Conservation (phyloP, 441 rosid species). For the Lepidium campestre region DNA sequence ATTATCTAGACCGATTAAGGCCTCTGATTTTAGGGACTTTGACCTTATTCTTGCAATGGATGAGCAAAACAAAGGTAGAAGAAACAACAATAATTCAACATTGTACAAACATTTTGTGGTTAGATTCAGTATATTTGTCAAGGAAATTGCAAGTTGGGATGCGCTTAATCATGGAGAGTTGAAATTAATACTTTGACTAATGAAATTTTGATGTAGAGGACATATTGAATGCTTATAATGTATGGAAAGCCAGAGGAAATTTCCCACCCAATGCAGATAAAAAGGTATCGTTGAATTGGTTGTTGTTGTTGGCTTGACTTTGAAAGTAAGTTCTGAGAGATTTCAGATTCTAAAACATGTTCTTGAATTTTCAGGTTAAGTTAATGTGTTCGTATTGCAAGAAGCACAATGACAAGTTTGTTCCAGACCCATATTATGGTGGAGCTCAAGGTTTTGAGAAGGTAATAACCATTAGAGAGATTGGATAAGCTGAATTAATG, state of each 20-base stretch:
- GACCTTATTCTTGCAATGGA: constrained; percentile 94
- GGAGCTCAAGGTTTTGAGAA: constrained; percentile 31
- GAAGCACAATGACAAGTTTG: constrained; percentile 21
- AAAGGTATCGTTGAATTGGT: constrained; percentile 39
- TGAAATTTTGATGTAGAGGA: constrained; percentile 45
- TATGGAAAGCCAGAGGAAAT: constrained; percentile 64
- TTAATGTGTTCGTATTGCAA: constrained; percentile 30
- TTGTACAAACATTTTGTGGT: background rate
- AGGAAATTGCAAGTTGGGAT: background rate
- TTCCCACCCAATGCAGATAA: constrained; percentile 77
- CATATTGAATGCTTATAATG: constrained; percentile 61
- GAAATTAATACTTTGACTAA: background rate
- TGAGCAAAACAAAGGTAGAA: constrained; percentile 57
- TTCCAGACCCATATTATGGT: constrained; percentile 27
- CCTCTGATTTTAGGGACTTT: constrained; percentile 76
- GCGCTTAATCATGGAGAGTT: background rate
- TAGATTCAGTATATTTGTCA: background rate
- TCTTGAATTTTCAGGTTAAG: constrained; percentile 18
- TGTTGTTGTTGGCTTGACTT: background rate
- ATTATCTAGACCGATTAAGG: constrained; percentile 69
- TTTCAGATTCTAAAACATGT: background rate
- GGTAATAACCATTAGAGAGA: constrained; percentile 4
- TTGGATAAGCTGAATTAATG: background rate
- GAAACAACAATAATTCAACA: background rate
- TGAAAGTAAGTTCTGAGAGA: background rate